phyloP scores from a whole-genome alignment of 768 basidiomycete genomes.

The Leccinellum luteum region DNA sequence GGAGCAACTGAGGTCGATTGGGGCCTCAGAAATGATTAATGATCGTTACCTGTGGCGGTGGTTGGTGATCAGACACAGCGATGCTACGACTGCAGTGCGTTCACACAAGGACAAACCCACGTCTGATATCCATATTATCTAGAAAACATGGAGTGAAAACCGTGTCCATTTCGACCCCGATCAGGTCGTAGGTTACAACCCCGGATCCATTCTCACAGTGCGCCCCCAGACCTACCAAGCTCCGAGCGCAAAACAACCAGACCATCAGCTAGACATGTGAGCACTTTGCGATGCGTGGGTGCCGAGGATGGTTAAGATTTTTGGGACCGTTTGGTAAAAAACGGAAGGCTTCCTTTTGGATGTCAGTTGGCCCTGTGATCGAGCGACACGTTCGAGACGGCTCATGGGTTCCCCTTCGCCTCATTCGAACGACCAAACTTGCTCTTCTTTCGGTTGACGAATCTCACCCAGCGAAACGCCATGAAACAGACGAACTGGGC shows the following conservation, averaged over 20 bases:
- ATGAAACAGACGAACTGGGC: not conserved
- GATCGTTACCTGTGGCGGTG: conserved; percentile 19
- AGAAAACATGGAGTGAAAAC: not conserved
- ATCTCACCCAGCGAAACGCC: not conserved
- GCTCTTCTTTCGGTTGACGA: not conserved
- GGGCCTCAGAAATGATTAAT: not conserved
- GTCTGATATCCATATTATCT: not conserved
- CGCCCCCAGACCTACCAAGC: not conserved
- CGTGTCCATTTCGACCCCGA: conserved; percentile 4
- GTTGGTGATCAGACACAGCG: not conserved
- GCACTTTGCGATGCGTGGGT: conserved; percentile 13
- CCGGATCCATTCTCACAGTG: conserved; percentile 21
- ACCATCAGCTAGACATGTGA: conserved; percentile 11
- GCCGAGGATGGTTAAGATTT: conserved; percentile 1
- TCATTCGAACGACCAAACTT: not conserved
- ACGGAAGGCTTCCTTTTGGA: not conserved
- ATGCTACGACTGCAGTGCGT: not conserved
- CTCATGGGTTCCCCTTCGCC: not conserved
- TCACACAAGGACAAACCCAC: not conserved
- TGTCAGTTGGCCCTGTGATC: conserved; percentile 1
- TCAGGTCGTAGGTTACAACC: not conserved
- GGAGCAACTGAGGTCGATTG: conserved; percentile 9
- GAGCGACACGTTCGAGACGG: conserved; percentile 2
- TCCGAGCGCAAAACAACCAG: not conserved
- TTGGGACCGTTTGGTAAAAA: conserved; percentile 5